Percentiles rank a stretch among this genome's conserved stretches.
These are phyloP conservation scores for Paracamarosporium sp. DNA, from an alignment of 2,329 filamentous ascomycete genomes.

Conservation along the genomic window DNA sequence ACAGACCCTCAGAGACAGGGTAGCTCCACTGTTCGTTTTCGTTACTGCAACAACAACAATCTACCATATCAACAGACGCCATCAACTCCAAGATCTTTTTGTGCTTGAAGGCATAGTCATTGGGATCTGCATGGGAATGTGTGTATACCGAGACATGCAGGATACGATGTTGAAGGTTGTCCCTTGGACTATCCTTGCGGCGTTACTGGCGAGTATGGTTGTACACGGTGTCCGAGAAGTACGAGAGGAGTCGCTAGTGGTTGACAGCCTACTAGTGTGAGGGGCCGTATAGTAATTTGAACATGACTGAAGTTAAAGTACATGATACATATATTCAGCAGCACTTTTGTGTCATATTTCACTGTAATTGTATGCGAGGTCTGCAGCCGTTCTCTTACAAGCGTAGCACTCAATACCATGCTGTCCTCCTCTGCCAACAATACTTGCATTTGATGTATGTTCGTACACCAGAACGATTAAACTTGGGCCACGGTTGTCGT, in stretches of 20 bases:
- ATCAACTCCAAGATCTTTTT: conserved; percentile 1
- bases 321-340: too few species aligned
- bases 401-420: too few species aligned
- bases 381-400: too few species aligned
- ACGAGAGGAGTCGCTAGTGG: neutral
- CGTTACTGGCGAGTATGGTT: neutral
- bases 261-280: neutral
- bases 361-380: too few species aligned
- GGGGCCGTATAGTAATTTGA: too few species aligned
- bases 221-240: neutral
- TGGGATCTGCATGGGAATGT: neutral
- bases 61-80: neutral
- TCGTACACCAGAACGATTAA: too few species aligned
- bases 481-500: too few species aligned
- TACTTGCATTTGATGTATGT: too few species aligned
- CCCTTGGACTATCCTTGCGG: neutral
- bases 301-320: too few species aligned
- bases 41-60: neutral
- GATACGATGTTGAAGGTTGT: neutral
- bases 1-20: neutral
- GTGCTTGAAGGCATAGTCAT: neutral
- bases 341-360: too few species aligned
- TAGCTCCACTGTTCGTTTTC: neutral
- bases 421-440: too few species aligned
- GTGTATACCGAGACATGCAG: neutral